These are phyloP conservation scores for Pezicula neosporulosa DNA, from an alignment of 2,329 filamentous ascomycete species.

Conservation along the genomic window DNA sequence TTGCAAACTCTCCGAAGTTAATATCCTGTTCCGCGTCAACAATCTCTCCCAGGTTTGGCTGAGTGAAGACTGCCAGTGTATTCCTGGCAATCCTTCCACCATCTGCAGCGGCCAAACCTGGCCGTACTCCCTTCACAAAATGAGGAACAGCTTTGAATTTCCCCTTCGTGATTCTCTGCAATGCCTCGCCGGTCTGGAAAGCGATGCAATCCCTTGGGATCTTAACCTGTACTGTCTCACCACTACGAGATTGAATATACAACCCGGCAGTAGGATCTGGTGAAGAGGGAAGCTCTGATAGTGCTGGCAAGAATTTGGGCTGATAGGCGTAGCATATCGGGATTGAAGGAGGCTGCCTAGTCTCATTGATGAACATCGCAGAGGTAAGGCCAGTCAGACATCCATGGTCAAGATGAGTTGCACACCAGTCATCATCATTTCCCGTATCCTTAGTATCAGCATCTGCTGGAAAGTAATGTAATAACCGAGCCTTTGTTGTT, in stretches of 20 bases:
- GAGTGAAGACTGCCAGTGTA: slow-evolving; percentile 93
- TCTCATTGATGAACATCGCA: slow-evolving; percentile 93
- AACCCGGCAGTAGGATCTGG: slow-evolving; percentile 83
- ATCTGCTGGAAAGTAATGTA: slow-evolving; percentile 84
- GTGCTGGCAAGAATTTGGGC: slow-evolving; percentile 38
- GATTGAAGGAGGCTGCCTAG: slow-evolving; percentile 31
- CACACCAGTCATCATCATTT: slow-evolving; percentile 88
- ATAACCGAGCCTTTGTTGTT: slow-evolving; percentile 84
- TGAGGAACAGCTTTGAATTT: slow-evolving; percentile 93
- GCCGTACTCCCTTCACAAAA: slow-evolving; percentile 77
- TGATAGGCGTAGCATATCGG: slow-evolving; percentile 23
- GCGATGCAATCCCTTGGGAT: slow-evolving; percentile 90
- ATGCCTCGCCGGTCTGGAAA: slow-evolving; percentile 91
- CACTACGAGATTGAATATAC: slow-evolving; percentile 88
- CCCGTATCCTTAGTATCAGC: slow-evolving; percentile 32
- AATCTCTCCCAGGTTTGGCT: slow-evolving; percentile 83
- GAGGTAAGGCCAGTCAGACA: slow-evolving; percentile 92
- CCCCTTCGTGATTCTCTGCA: slow-evolving; percentile 88
- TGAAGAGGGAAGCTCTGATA: slow-evolving; percentile 69
- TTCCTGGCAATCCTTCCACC: slow-evolving; percentile 66
- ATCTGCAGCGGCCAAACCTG: slow-evolving; percentile 36
- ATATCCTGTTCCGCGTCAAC: slow-evolving; percentile 66
- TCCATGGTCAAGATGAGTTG: slow-evolving; percentile 85
- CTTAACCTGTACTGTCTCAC: slow-evolving; percentile 81
- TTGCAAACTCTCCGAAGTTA: slow-evolving; percentile 74